Percentiles rank a stretch among this genome's conserved stretches.
These are phyloP conservation scores for Ulota crispa DNA, from an alignment of 225 moss, liverwort and hornwort genomes.

Conservation along the genomic window DNA sequence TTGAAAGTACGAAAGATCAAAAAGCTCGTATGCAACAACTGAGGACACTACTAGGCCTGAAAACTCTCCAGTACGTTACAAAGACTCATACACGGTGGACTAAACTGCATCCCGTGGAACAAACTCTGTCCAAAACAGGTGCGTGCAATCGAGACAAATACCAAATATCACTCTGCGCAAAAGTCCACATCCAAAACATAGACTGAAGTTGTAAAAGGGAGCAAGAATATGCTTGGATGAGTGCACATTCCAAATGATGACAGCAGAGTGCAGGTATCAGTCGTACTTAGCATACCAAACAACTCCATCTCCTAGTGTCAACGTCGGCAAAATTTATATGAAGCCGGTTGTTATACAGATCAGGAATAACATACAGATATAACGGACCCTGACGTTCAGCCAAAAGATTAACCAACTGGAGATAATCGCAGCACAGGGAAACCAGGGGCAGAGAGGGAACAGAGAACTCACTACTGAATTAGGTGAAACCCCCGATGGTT, in stretches of 20 bases:
- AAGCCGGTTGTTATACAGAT: background rate
- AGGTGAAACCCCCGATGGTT: conserved; percentile 56
- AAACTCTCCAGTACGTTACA: background rate
- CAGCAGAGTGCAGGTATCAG: background rate
- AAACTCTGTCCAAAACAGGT: background rate
- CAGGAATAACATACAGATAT: background rate
- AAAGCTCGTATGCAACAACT: background rate
- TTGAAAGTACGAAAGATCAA: background rate
- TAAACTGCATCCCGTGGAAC: background rate
- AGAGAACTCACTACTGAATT: conserved; percentile 76
- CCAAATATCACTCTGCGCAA: background rate
- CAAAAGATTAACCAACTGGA: conserved; percentile 2
- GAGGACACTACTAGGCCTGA: background rate
- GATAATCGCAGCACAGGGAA: background rate
- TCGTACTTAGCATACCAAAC: background rate
- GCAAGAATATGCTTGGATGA: background rate
- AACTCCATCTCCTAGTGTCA: background rate
- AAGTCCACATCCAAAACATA: background rate
- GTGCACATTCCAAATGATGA: background rate
- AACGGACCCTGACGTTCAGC: background rate
- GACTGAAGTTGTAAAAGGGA: background rate
- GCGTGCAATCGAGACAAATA: background rate
- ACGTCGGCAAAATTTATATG: background rate
- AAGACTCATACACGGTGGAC: background rate
- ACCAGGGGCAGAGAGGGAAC: conserved; percentile 4